Conservation (phyloP, 1,139 yeast genomes). For the Waltiozyma solani region DNA sequence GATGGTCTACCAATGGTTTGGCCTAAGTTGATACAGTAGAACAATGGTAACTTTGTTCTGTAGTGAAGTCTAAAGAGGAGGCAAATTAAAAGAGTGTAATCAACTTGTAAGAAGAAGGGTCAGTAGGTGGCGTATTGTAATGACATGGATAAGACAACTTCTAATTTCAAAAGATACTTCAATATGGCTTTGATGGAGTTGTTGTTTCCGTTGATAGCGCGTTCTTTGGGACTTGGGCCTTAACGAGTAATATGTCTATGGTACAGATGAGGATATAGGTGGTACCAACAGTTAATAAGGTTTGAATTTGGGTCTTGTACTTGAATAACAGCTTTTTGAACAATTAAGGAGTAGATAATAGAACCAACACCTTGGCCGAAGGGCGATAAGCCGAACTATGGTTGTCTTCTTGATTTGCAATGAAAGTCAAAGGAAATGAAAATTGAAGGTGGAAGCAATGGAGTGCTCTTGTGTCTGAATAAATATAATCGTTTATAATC, state of each 20-base stretch:
- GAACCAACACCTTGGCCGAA: constrained; percentile 55
- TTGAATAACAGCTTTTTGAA: constrained; percentile 26
- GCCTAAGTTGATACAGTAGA: constrained; percentile 51
- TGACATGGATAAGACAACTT: constrained; percentile 20
- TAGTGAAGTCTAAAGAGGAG: constrained; percentile 43
- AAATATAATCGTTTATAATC: too few relatives aligned
- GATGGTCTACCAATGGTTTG: constrained; percentile 60
- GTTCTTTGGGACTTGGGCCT: constrained; percentile 21
- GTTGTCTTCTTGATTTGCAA: constrained; percentile 51
- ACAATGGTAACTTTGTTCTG: constrained; percentile 44
- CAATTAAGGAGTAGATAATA: constrained; percentile 28
- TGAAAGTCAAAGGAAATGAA: constrained; percentile 42
- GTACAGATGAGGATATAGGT: constrained; percentile 34
- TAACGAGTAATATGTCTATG: constrained; percentile 21
- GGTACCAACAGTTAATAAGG: constrained; percentile 39
- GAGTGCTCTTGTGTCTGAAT: too few relatives aligned
- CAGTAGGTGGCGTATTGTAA: constrained; percentile 31
- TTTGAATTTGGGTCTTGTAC: constrained; percentile 54
- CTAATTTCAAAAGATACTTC: constrained; percentile 16
- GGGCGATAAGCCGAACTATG: constrained; percentile 42
- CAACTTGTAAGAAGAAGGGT: constrained; percentile 26
- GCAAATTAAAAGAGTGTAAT: constrained; percentile 41
- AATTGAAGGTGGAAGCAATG: too few relatives aligned
- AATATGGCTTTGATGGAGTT: constrained; percentile 18
- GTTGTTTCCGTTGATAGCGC: constrained; percentile 28